Base-by-base conservation (phyloP, 78 protist species). In the Dictyostelium citrinum region DNA sequence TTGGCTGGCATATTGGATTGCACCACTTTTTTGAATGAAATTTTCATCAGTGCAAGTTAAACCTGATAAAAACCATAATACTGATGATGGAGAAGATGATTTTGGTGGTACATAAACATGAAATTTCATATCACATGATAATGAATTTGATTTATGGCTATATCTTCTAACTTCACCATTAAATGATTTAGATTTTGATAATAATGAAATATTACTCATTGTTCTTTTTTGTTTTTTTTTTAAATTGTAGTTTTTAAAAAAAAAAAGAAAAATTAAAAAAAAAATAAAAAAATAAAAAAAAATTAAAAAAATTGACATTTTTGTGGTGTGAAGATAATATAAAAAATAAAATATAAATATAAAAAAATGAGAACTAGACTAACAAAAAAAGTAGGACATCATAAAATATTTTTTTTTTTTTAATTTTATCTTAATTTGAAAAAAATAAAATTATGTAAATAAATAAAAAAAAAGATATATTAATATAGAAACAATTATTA, bases 11-110 rank as follows among this genome's bases (percentile, higher is more conserved):
- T 11, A 49, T 55, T 74, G 35, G 14, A 82, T 83, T 6, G 97
- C 98, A 39, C 98, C 97, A 12, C 95, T 84, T 79, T 98, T 98
- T 60, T 61, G 72, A 41, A 95, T 84, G 49, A 98, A 97, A 92
- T 96, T 98, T 64, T 97, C 96, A 46, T 97, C 98, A 3, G 93
- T 97, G 90, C 98, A 98, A 0, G 99, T 98, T 27, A 98, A 80
- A 1, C 99, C 98, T 7, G 94, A 60, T 10, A 97, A 81, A 17
- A 64, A 97, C 85, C 80, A 91, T 29, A 74, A 61, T 6, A 90
- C 78, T 3, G 86, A 9, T 49, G 31, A 10, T 35, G 64, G 70
- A 0, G 16, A 31, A 0, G 37, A 22, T 11, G 64, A 20, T n/a
- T 43, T 72, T 24, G 90, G 67, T 74, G 88, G 95, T 55, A 79